A percentile compares a stretch with the other conserved stretches of the same genome.
Conservation (phyloP, 257 asterid genomes). For the Solanum ossicruentum region DNA sequence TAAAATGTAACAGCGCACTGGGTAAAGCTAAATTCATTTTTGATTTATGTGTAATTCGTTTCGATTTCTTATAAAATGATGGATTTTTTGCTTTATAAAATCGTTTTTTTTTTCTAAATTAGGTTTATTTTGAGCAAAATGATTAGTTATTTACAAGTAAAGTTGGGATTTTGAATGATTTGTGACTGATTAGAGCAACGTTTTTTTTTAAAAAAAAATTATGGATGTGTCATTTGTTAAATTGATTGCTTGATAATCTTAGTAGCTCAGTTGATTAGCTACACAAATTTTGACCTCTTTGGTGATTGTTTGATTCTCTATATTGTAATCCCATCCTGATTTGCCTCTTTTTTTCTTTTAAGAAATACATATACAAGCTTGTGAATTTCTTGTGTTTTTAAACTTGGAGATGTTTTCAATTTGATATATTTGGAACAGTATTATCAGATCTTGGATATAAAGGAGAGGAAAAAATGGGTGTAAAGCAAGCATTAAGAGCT, state of each 20-base stretch:
- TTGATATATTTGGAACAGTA: background rate
- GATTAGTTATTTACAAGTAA: background rate
- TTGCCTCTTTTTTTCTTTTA: background rate
- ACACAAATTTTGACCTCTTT: background rate
- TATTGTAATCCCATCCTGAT: background rate
- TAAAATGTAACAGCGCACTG: background rate
- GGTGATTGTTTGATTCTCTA: background rate
- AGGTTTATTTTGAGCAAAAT: background rate
- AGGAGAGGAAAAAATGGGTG: conserved; percentile 37
- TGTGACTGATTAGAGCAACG: background rate
- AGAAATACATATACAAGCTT: background rate
- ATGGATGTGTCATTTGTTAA: background rate
- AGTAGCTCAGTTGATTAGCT: background rate
- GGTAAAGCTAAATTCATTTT: background rate
- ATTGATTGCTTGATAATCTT: background rate
- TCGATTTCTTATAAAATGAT: background rate
- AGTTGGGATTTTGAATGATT: background rate
- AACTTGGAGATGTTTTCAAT: background rate
- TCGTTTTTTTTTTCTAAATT: background rate
- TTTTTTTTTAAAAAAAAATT: background rate
- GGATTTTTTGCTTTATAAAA: background rate
- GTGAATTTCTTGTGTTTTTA: background rate
- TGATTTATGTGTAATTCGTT: background rate
- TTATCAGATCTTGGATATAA: background rate
- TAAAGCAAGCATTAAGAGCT: conserved; percentile 60